Conservation (phyloP, 345 rosid genomes). For the Clausena lansium region DNA sequence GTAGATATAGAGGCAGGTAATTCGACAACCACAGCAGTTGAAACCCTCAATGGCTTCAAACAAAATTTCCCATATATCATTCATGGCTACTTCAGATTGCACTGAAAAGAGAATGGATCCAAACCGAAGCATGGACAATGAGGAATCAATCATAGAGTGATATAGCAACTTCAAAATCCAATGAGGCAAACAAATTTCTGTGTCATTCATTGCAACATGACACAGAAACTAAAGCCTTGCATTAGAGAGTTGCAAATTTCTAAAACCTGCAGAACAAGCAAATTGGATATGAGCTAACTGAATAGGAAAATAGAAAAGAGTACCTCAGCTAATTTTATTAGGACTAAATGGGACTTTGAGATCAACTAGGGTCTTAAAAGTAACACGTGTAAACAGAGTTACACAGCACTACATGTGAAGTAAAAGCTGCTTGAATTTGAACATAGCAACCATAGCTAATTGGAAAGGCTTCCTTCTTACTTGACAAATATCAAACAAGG, state of each 20-base stretch:
- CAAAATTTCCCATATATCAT: background rate
- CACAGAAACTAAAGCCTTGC: background rate
- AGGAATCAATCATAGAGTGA: background rate
- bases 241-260: background rate
- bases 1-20: background rate
- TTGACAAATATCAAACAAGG: background rate
- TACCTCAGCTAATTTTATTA: background rate
- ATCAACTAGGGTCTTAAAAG: background rate
- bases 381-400: background rate
- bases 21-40: background rate
- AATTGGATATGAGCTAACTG: background rate
- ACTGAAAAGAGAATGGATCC: conserved; percentile 9
- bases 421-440: background rate
- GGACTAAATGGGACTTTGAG: background rate
- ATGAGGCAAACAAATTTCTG: background rate
- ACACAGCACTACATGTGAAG: background rate
- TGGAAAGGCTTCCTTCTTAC: background rate
- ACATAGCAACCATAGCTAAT: background rate
- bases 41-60: background rate
- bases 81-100: background rate
- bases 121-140: background rate
- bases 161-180: conserved; percentile 1
- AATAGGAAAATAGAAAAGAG: background rate
- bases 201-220: conserved; percentile 1
- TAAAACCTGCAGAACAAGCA: conserved; percentile 2